Percentiles rank a stretch among this genome's conserved stretches.
Evolutionary conservation across 1,284 basidiomycete species (phyloP).

Genomic region (Papiliotrema fonsecae): DNA sequence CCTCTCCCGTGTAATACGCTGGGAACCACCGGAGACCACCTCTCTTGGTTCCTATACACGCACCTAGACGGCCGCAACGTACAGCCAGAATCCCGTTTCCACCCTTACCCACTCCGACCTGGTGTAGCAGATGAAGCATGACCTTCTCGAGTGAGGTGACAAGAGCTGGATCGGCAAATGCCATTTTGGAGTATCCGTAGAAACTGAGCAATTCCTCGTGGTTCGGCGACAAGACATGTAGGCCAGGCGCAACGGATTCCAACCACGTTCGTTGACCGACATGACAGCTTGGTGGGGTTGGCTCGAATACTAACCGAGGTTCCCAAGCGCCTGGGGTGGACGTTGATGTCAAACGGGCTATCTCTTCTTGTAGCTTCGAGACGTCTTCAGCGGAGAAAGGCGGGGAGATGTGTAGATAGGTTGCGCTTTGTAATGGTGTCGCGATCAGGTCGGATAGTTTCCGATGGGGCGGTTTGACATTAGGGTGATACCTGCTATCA

Average conservation of each 20-base stretch:
- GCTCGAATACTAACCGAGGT: slow-evolving; percentile 39
- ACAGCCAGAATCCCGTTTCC: slow-evolving; percentile 33
- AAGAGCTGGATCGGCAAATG: slow-evolving; percentile 10
- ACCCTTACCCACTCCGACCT: slow-evolving; percentile 24
- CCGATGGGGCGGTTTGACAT: slow-evolving; percentile 23
- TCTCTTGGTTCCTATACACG: slow-evolving; percentile 30
- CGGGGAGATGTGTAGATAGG: slow-evolving; percentile 37
- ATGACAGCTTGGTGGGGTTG: slow-evolving; percentile 33
- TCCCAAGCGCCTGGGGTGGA: slow-evolving; percentile 15
- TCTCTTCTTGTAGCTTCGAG: slow-evolving; percentile 14
- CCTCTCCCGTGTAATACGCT: slow-evolving; percentile 23
- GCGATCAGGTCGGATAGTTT: slow-evolving; percentile 17
- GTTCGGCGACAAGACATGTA: slow-evolving; percentile 40
- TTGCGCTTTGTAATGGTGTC: slow-evolving; percentile 22
- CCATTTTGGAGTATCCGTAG: slow-evolving; percentile 15
- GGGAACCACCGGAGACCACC: slow-evolving; percentile 35
- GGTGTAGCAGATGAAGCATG: slow-evolving; percentile 22
- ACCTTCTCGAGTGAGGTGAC: slow-evolving; percentile 17
- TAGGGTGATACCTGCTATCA: slow-evolving; percentile 23
- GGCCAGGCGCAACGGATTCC: slow-evolving; percentile 18
- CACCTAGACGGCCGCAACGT: slow-evolving; percentile 38
- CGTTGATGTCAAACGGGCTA: slow-evolving; percentile 1
- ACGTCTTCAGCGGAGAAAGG: slow-evolving; percentile 31
- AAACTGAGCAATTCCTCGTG: slow-evolving; percentile 40
- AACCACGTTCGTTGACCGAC: slow-evolving; percentile 25